Evolutionary conservation across 2,329 filamentous ascomycete genomes (phyloP).

Genomic region (Cadophora luteo-olivacea): DNA sequence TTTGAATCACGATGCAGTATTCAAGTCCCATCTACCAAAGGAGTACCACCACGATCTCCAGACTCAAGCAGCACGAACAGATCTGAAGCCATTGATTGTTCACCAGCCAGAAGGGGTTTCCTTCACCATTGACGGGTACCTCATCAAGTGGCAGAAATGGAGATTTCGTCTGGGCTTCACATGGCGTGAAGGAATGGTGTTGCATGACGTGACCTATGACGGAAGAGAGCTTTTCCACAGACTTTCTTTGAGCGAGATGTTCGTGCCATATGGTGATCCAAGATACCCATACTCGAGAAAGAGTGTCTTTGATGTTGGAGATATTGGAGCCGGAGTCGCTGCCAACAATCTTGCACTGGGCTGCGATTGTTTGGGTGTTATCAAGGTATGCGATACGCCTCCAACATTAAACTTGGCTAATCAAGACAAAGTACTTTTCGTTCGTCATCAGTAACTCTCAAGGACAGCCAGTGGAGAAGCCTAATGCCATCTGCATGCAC

Average conservation of each 20-base stretch:
- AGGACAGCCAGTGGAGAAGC: constrained; percentile 59
- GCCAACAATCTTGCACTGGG: constrained; percentile 73
- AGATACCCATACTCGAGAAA: constrained; percentile 69
- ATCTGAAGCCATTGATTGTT: constrained; percentile 66
- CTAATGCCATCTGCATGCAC: constrained; percentile 71
- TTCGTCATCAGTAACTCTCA: constrained; percentile 56
- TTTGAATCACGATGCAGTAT: constrained; percentile 31
- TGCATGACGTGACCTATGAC: constrained; percentile 67
- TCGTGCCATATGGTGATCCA: constrained; percentile 68
- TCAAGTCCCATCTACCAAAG: constrained; percentile 28
- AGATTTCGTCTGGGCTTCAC: constrained; percentile 69
- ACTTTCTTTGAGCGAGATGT: constrained; percentile 65
- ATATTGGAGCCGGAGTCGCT: constrained; percentile 67
- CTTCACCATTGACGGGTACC: constrained; percentile 54
- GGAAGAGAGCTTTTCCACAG: constrained; percentile 64
- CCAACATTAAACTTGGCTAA: constrained; percentile 25
- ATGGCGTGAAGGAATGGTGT: constrained; percentile 63
- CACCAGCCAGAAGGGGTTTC: constrained; percentile 68
- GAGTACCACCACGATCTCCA: constrained; percentile 40
- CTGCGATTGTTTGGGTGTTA: constrained; percentile 72
- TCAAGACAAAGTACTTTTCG: constrained; percentile 56
- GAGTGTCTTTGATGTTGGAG: constrained; percentile 73
- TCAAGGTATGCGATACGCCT: constrained; percentile 51
- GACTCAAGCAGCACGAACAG: constrained; percentile 46
- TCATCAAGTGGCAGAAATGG: constrained; percentile 62